Base-by-base conservation (phyloP, 768 basidiomycete species). In the Suillus decipiens region DNA sequence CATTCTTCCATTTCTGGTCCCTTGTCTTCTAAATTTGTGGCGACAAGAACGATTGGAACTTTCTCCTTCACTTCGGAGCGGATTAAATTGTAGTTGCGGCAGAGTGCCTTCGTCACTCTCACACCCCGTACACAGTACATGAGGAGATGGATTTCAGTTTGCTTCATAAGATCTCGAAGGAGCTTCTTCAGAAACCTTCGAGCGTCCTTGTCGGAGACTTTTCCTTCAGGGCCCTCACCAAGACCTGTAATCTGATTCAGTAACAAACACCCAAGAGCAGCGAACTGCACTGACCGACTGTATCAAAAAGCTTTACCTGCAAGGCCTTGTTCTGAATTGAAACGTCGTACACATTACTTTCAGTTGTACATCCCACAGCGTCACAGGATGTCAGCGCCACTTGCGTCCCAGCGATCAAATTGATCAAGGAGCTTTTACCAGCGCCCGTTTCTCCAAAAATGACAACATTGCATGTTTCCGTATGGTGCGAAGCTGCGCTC, bases 111-210 rank as follows among this genome's bases (percentile, higher is more conserved):
- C 59, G 68, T 75, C 57, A 70, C 67, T 59, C 76, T 65, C 17
- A 69, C 70, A n/a, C 72, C 76, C n/a, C 76, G 76, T 5, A 76
- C 63, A 63, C 76, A 78, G 64, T 74, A 77, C 45, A 76, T 17
- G 50, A 76, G 75, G 9, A 76, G 67, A 61, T 72, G 67, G 34
- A 76, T 63, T n/a, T 72, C 75, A 19, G 67, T 71, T 58, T 62
- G 59, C 41, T 63, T 64, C 19, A 69, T 63, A 33, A 82, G 69
- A 8, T 65, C 69, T 36, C 69, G 70, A 45, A 83, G 70, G 51
- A 83, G 73, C 14, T 66, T 58, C 41, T 71, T 76, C 54, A 78
- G 68, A 43, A 54, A 59, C 15, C n/a, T 56, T 39, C 75, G 67
- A 3, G 74, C 75, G 33, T 66, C 64, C 58, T 51, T 55, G 1